These are phyloP conservation scores for Phytophthora citrophthora DNA, from an alignment of 352 stramenopile species.

Conservation along the genomic window DNA sequence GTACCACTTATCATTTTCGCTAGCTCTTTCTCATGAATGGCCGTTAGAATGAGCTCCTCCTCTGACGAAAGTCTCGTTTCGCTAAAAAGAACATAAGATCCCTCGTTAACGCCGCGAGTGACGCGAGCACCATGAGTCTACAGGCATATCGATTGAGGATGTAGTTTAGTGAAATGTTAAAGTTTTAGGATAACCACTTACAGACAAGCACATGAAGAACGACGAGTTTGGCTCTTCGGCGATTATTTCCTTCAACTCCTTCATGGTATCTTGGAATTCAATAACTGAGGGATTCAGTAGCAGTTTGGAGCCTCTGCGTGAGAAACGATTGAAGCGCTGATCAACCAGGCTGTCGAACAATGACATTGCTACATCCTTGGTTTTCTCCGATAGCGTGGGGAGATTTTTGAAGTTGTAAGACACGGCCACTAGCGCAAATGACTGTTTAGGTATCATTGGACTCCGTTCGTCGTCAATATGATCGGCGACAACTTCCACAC, in stretches of 20 bases:
- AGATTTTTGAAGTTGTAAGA: conserved; percentile 66
- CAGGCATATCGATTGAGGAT: neutral
- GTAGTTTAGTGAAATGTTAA: neutral
- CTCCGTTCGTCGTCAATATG: neutral
- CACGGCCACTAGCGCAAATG: conserved; percentile 61
- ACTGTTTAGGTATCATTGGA: conserved; percentile 24
- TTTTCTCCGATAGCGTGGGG: conserved; percentile 55
- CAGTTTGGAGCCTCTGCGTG: conserved; percentile 54
- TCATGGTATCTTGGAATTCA: conserved; percentile 81
- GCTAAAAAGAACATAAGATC: conserved; percentile 77
- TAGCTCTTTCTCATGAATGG: conserved; percentile 67
- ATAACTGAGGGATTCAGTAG: conserved; percentile 85
- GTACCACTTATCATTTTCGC: conserved; percentile 65
- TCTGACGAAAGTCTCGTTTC: conserved; percentile 72
- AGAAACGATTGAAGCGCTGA: conserved; percentile 57
- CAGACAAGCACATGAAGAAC: conserved; percentile 72
- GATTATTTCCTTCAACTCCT: conserved; percentile 56
- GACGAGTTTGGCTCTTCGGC: conserved; percentile 43
- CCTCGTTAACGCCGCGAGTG: conserved; percentile 54
- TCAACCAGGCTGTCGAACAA: conserved; percentile 68
- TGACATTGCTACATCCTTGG: conserved; percentile 56
- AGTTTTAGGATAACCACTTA: conserved; percentile 25
- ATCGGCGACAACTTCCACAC: neutral
- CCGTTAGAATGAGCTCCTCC: conserved; percentile 72
- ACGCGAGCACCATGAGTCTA: conserved; percentile 78